Evolutionary conservation across 2,329 filamentous ascomycete genomes (phyloP), one percentile per base, ranked within the genome.

Genomic region (Fonsecaea pedrosoi): DNA sequence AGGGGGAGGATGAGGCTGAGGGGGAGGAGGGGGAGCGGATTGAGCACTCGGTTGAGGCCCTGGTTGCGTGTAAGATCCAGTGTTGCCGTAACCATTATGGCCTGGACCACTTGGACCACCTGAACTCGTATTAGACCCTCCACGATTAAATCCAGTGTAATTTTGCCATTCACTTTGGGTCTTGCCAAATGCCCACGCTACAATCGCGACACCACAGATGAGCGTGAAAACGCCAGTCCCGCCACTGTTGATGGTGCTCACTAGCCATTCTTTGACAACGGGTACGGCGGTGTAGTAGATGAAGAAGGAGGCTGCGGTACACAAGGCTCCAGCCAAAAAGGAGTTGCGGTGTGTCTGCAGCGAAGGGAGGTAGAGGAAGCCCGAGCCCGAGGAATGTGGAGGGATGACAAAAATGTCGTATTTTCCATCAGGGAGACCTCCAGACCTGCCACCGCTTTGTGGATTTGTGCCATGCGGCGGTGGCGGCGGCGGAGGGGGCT

Each of bases 391-490:
- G 10, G 93, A 94, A 78, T 97, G 93, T 55, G 94, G 92, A 7
- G 94, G 94, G 75, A 98, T 94, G 77, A 97, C 90, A 82, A 97
- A 97, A 76, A 98, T 96, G 82, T 98, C 94, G 80, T 97, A 98
- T 77, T 95, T 96, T 63, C 94, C 94, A 1, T 91, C 85, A 2
- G 94, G 94, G 56, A 97, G 83, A 64, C 91, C 90, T 32, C 83
- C 82, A 42, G 87, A 84, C 60, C 67, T 68, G 50, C 56, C 50
- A 60, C 87, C 84, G 21, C 86, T 87, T 77, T 89, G 89, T 58
- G 92, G 91, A 72, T 88, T 90, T 75, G 88, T 85, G 79, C 93
- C 92, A 81, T 97, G 93, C 70, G 92, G 92, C 76, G 93, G 93
- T 72, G 91, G 92, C 72, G 92, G 92, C 71, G 93, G 93, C 69